phyloP scores from a whole-genome alignment of 2,329 filamentous ascomycete genomes.

The Botrytis elliptica region DNA sequence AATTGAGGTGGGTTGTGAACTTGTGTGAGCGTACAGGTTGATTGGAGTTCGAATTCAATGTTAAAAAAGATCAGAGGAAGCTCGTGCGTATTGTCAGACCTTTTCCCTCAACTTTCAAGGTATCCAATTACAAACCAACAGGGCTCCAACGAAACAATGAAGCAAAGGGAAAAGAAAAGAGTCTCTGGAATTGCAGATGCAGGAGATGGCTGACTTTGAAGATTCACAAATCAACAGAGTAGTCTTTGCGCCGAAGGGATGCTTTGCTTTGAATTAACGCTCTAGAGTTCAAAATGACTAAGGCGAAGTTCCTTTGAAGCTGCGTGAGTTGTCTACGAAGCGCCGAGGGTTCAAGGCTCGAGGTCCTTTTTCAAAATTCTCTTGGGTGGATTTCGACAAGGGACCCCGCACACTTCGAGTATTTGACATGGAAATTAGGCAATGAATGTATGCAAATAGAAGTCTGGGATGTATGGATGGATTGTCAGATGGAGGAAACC shows the following conservation, averaged over 20 bases:
- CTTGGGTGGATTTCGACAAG: constrained; percentile 18
- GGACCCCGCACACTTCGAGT: constrained; percentile 22
- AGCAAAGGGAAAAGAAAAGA: neutral
- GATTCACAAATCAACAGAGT: constrained; percentile 4
- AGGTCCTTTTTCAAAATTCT: constrained; percentile 13
- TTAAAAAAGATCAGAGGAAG: constrained; percentile 19
- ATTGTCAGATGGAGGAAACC: neutral
- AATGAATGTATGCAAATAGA: neutral
- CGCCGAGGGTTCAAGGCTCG: constrained; percentile 21
- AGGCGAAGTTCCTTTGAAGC: neutral
- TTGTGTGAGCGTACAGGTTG: constrained; percentile 6
- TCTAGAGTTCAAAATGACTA: neutral
- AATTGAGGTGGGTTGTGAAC: neutral
- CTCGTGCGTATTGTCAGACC: constrained; percentile 19
- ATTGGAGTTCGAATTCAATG: constrained; percentile 7
- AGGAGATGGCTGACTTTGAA: neutral
- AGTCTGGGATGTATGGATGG: neutral
- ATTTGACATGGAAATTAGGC: constrained; percentile 16
- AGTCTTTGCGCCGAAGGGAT: neutral
- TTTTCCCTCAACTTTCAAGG: constrained; percentile 4
- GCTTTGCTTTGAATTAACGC: constrained; percentile 2
- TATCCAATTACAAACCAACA: constrained; percentile 14
- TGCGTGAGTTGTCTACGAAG: constrained; percentile 23
- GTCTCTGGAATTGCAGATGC: neutral
- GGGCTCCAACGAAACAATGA: neutral